Percentiles rank a stretch among this genome's conserved stretches.
These are phyloP conservation scores for Penicillium sp. DNA, from an alignment of 2,329 filamentous ascomycete genomes.

Conservation along the genomic window DNA sequence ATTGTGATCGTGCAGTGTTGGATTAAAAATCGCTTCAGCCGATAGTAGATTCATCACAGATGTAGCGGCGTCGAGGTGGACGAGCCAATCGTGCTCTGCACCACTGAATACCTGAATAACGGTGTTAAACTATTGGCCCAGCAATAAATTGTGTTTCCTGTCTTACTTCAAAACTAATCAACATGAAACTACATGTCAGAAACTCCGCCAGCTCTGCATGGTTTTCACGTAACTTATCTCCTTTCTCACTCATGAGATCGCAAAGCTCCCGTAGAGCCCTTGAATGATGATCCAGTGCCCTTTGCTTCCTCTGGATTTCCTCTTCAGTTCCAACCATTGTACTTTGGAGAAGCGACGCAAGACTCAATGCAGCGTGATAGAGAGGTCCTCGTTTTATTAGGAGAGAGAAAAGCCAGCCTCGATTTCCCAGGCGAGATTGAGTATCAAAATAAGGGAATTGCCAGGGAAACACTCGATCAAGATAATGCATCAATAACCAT, in stretches of 20 bases:
- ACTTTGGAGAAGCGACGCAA: slow-evolving; percentile 7
- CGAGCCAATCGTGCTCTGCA: slow-evolving; percentile 12
- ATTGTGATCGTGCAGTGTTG: not conserved
- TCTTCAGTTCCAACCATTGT: slow-evolving; percentile 4
- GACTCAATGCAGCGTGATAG: slow-evolving; percentile 7
- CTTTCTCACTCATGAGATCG: slow-evolving; percentile 12
- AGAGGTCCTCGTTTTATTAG: slow-evolving; percentile 10
- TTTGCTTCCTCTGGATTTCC: slow-evolving; percentile 6
- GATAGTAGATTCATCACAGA: slow-evolving; percentile 6
- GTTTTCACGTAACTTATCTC: slow-evolving; percentile 5
- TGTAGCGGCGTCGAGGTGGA: slow-evolving; percentile 5
- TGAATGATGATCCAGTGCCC: slow-evolving; percentile 5
- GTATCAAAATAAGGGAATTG: slow-evolving; percentile 8
- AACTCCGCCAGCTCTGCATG: slow-evolving; percentile 8
- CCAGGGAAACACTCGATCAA: slow-evolving; percentile 12
- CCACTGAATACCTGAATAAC: slow-evolving; percentile 1
- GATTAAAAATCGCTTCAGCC: slow-evolving; percentile 3
- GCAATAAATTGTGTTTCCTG: not conserved
- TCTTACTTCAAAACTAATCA: slow-evolving; percentile 9
- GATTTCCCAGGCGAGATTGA: slow-evolving; percentile 4
- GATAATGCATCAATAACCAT: slow-evolving; percentile 10
- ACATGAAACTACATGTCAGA: slow-evolving; percentile 11
- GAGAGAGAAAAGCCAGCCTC: slow-evolving; percentile 8
- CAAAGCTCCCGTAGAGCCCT: slow-evolving; percentile 5
- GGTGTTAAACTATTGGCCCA: not conserved